These are phyloP conservation scores for Aspergillus panamensis DNA, from an alignment of 495 filamentous ascomycete genomes.

Conservation along the genomic window DNA sequence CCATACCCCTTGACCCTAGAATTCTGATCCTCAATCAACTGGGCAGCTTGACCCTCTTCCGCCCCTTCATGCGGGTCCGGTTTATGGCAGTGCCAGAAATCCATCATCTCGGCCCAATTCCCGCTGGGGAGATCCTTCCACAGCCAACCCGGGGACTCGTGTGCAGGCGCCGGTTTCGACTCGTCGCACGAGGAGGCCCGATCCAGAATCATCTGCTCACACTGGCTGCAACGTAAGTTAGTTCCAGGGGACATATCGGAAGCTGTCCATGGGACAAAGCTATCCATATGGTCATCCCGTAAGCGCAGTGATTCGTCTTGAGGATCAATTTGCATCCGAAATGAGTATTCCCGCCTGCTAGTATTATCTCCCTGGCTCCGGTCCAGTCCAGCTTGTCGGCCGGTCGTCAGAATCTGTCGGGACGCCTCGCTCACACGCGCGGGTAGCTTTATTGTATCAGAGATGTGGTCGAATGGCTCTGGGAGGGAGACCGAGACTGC, in stretches of 20 bases:
- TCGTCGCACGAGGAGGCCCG: neutral
- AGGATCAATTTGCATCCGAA: slow-evolving; percentile 64
- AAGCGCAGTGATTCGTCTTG: slow-evolving; percentile 26
- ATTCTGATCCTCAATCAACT: slow-evolving; percentile 33
- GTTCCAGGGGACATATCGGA: slow-evolving; percentile 51
- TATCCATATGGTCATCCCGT: slow-evolving; percentile 32
- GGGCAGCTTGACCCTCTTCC: slow-evolving; percentile 24
- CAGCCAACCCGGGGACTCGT: slow-evolving; percentile 26
- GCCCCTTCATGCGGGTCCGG: slow-evolving; percentile 53
- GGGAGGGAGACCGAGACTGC: slow-evolving; percentile 35
- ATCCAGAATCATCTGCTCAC: slow-evolving; percentile 38
- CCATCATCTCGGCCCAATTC: slow-evolving; percentile 99
- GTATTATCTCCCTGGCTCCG: neutral
- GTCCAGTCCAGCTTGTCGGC: slow-evolving; percentile 1
- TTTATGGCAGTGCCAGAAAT: slow-evolving; percentile 99
- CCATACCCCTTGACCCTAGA: slow-evolving; percentile 68
- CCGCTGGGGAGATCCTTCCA: slow-evolving; percentile 97
- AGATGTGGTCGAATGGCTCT: slow-evolving; percentile 46
- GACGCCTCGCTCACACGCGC: slow-evolving; percentile 48
- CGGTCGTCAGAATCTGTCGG: slow-evolving; percentile 20
- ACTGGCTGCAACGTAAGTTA: slow-evolving; percentile 62
- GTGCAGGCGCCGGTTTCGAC: neutral
- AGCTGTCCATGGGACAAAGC: slow-evolving; percentile 70
- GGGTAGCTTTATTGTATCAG: slow-evolving; percentile 62
- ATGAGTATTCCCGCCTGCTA: slow-evolving; percentile 43